Evolutionary conservation across 2,329 filamentous ascomycete species (phyloP), one percentile per base, ranked within the genome.

Genomic region (Aspergillus persii): DNA sequence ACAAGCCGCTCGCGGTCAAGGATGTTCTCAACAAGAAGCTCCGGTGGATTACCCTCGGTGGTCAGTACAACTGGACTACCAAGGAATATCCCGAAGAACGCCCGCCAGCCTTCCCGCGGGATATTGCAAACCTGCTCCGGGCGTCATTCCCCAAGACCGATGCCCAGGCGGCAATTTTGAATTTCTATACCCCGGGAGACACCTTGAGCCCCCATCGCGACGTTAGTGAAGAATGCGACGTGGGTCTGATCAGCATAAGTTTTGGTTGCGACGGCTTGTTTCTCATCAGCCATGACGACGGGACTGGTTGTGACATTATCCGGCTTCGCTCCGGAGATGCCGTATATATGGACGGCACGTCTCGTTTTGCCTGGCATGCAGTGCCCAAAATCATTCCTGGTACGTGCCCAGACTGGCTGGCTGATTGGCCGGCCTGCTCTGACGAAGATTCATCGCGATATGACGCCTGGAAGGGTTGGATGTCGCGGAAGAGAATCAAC

Each of bases 21-120:
- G 87, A 88, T 69, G 85, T 94, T 31, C 81, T 98, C 48, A 85
- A 88, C 58, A 89, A 88, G 63, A 93, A 91, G 62, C 83, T 98
- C 27, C 91, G 94, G 66, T 99, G 95, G 95, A 85, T 96, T 47
- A 98, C 94, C 0, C 84, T 99, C 2, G 95, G 95, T 53, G 94
- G 92, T 0, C 95, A 98, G 74, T 98, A 98, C 74, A 91, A 98
- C 78, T 98, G 94, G 95, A 96, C 92, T 0, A 85, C 86, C 58
- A 93, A 96, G 65, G 79, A 85, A 11, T 98, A 98, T 70, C 92
- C 93, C 0, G 73, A 80, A 8, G 81, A 83, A n/a, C 61, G 73
- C 3, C 88, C 90, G 0, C 91, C 91, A 0, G 69, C 78, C 0
- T 97, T 97, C 67, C 93, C 94, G 0, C 46, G 73, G 1, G 92